Evolutionary conservation across 1,139 yeast genomes (phyloP), one percentile per base, ranked within the genome.

Genomic region (Kodamaea fungicola): DNA sequence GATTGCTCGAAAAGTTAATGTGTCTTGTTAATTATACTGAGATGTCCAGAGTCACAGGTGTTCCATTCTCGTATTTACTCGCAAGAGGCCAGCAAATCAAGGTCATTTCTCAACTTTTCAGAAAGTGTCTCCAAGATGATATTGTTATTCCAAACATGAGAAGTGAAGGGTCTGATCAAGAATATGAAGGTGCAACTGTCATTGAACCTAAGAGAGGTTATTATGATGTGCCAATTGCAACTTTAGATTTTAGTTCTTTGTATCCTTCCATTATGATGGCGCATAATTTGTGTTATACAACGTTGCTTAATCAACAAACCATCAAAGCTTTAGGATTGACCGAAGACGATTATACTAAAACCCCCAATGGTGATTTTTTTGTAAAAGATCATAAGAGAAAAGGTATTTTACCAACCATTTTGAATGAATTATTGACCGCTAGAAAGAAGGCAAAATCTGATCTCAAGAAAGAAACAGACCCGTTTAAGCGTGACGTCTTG

Each of bases 191-290:
- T 64, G 99, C 98, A 3, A 94, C 98, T 0, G 99, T 94, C 49
- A 94, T 94, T 60, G 98, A 94, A 57, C 99, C 99, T 1, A 74
- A 72, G 9, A 77, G 97, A 58, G 98, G 98, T 0, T 94, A 89
- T 61, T 94, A 94, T 53, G 96, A 89, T 61, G 92, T 86, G 7
- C 99, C 99, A 0, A 92, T 94, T 56, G 96, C 98, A 2, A 94
- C 99, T 0, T 71, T 94, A 49, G 99, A 94, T 81, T 94, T 94
- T 76, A 89, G 96, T 48, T 88, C 97, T 33, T 75, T 94, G 72
- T 94, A 94, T 61, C 99, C 99, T 6, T 87, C 97, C 42, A 94
- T 94, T 54, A 94, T 94, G 97, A 92, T 92, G 97, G 98, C 99
- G 0, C 99, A 94, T 59, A 94, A 94, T 59, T 69, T 94, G 42